These are phyloP conservation scores for Zoysia pacifica DNA, from an alignment of 176 grass and related monocot species.

Conservation along the genomic window DNA sequence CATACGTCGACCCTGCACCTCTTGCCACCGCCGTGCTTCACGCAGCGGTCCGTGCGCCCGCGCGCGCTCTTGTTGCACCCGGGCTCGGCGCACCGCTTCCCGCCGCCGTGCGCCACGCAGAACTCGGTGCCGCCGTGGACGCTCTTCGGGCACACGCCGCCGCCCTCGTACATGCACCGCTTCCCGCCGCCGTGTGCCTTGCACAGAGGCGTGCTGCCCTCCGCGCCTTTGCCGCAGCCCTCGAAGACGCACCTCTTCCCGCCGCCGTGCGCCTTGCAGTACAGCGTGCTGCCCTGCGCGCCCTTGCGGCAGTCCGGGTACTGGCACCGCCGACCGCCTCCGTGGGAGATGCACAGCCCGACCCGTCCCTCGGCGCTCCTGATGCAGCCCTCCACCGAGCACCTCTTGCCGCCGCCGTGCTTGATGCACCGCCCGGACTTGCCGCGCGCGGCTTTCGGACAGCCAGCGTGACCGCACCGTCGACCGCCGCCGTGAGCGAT, in stretches of 20 bases:
- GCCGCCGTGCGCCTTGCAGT: conserved; percentile 80
- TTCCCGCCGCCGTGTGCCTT: conserved; percentile 84
- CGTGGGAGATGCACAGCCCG: conserved; percentile 79
- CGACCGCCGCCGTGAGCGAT: conserved; percentile 77
- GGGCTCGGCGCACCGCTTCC: conserved; percentile 63
- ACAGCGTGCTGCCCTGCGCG: conserved; percentile 72
- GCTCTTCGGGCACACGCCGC: conserved; percentile 73
- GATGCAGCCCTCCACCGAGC: conserved; percentile 55
- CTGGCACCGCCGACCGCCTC: conserved; percentile 72
- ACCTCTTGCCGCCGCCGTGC: conserved; percentile 81
- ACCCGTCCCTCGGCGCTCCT: conserved; percentile 65
- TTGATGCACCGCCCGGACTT: conserved; percentile 78
- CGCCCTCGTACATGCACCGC: conserved; percentile 63
- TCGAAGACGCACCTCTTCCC: conserved; percentile 70
- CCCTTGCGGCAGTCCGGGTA: conserved; percentile 67
- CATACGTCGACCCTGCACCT: conserved; percentile 57
- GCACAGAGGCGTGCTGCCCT: conserved; percentile 75
- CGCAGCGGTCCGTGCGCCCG: conserved; percentile 68
- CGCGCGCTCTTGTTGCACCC: conserved; percentile 79
- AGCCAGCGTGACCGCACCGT: conserved; percentile 53
- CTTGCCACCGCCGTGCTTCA: conserved; percentile 72
- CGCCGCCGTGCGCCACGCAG: conserved; percentile 80
- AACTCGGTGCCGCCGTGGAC: conserved; percentile 70
- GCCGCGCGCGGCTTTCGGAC: conserved; percentile 67
- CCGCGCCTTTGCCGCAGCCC: conserved; percentile 65